Conservation (phyloP, 345 rosid species). For the Citrus medica region DNA sequence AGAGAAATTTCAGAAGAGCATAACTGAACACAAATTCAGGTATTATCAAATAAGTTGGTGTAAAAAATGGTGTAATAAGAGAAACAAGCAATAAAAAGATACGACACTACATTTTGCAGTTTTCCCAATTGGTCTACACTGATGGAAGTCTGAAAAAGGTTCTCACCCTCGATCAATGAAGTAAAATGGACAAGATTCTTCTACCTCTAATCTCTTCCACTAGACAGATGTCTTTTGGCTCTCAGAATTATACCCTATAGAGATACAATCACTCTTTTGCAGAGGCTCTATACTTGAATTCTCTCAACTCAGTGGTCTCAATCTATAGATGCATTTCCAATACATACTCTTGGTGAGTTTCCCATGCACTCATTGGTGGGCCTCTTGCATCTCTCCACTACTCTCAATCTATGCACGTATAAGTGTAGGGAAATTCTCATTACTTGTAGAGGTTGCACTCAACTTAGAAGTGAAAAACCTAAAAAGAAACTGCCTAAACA, state of each 20-base stretch:
- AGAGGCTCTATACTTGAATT: not conserved
- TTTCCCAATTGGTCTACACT: not conserved
- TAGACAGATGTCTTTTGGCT: not conserved
- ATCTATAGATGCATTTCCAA: not conserved
- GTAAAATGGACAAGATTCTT: not conserved
- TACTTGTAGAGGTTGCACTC: not conserved
- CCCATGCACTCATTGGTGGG: not conserved
- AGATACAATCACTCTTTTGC: not conserved
- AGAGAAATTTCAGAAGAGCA: not conserved
- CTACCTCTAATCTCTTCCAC: not conserved
- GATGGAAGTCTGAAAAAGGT: not conserved
- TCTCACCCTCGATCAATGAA: not conserved
- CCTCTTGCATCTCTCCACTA: not conserved
- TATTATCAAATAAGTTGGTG: not conserved
- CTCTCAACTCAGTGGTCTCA: not conserved
- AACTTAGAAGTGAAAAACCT: not conserved
- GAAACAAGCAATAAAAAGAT: not conserved
- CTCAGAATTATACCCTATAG: not conserved
- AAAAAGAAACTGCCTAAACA: not conserved
- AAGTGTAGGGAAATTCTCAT: not conserved
- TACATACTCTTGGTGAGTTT: not conserved
- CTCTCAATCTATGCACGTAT: not conserved
- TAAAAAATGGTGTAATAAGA: not conserved
- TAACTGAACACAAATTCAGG: not conserved
- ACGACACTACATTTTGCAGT: not conserved